Percentiles rank a stretch among this genome's conserved stretches.
phyloP scores from a whole-genome alignment of 2,329 filamentous ascomycete species.

The Ceratocystis huliohia region DNA sequence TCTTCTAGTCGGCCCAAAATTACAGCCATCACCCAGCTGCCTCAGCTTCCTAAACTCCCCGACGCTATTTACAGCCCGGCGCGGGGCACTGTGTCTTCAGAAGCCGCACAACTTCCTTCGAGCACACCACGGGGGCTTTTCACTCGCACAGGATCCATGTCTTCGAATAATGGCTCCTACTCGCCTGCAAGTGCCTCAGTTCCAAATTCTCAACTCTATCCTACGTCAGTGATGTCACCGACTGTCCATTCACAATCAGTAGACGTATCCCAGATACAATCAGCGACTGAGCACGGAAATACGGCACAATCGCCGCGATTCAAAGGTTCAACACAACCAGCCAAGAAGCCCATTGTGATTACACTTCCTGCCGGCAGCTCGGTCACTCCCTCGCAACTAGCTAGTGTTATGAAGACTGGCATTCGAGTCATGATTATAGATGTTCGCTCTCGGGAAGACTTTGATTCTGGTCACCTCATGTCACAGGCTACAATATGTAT shows the following conservation, averaged over 20 bases:
- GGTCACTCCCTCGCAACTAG: conserved; percentile 58
- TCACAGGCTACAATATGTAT: conserved; percentile 76
- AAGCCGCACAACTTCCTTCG: conserved; percentile 51
- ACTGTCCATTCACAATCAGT: not conserved
- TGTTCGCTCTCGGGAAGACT: conserved; percentile 65
- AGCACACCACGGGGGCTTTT: conserved; percentile 53
- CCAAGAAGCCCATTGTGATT: conserved; percentile 24
- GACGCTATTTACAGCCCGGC: conserved; percentile 70
- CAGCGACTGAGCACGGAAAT: not conserved
- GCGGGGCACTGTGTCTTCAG: conserved; percentile 54
- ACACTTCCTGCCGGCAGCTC: conserved; percentile 41
- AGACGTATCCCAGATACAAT: not conserved
- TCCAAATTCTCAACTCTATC: not conserved
- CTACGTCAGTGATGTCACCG: not conserved
- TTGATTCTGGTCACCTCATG: conserved; percentile 80
- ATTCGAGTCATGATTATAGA: conserved; percentile 72
- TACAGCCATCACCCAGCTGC: conserved; percentile 39
- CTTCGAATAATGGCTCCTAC: conserved; percentile 16
- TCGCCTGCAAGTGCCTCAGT: not conserved
- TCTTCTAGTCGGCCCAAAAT: conserved; percentile 33
- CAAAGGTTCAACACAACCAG: not conserved
- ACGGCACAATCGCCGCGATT: not conserved
- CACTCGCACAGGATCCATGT: conserved; percentile 42
- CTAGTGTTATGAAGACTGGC: conserved; percentile 48
- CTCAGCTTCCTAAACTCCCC: conserved; percentile 54